Conservation (phyloP, 371 early-diverging fungal genomes). For the Apophysomyces sp. region DNA sequence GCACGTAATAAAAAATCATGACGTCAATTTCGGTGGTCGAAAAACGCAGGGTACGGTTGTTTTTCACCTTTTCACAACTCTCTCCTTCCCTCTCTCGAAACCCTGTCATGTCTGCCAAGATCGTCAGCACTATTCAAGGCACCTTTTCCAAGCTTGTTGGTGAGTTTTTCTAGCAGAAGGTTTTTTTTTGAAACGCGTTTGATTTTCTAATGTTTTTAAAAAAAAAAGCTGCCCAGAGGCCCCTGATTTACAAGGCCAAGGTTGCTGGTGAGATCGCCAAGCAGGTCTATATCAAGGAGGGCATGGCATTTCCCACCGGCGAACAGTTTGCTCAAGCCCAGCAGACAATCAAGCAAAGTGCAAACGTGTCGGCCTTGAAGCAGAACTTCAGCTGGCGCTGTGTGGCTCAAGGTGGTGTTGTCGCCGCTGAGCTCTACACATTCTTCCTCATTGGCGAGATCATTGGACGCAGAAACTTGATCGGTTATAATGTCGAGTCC, state of each 20-base stretch:
- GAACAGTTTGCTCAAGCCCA: conserved; percentile 60
- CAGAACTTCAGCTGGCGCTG: conserved; percentile 41
- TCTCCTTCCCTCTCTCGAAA: neutral
- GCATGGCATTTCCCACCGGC: conserved; percentile 64
- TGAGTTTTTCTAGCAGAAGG: conserved; percentile 6
- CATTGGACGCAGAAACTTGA: conserved; percentile 70
- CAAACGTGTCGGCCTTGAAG: conserved; percentile 53
- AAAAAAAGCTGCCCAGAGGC: conserved; percentile 40
- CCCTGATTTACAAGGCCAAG: conserved; percentile 60
- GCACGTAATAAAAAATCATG: too few relatives aligned
- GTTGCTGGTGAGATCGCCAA: conserved; percentile 69
- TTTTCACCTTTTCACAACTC: too few relatives aligned
- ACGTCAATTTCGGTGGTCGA: too few relatives aligned
- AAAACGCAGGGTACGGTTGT: too few relatives aligned
- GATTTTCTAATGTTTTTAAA: neutral
- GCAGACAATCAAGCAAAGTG: conserved; percentile 44
- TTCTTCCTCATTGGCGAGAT: conserved; percentile 77
- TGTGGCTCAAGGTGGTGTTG: conserved; percentile 55
- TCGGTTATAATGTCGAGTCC: conserved; percentile 67
- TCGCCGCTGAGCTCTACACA: conserved; percentile 66
- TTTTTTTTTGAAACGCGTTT: neutral
- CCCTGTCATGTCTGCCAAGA: conserved; percentile 16
- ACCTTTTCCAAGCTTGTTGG: conserved; percentile 37
- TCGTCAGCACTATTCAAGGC: conserved; percentile 25
- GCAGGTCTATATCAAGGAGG: conserved; percentile 71